Percentiles rank a stretch among this genome's conserved stretches.
Evolutionary conservation across 2,329 filamentous ascomycete species (phyloP).

Genomic region (Cytospora mali): DNA sequence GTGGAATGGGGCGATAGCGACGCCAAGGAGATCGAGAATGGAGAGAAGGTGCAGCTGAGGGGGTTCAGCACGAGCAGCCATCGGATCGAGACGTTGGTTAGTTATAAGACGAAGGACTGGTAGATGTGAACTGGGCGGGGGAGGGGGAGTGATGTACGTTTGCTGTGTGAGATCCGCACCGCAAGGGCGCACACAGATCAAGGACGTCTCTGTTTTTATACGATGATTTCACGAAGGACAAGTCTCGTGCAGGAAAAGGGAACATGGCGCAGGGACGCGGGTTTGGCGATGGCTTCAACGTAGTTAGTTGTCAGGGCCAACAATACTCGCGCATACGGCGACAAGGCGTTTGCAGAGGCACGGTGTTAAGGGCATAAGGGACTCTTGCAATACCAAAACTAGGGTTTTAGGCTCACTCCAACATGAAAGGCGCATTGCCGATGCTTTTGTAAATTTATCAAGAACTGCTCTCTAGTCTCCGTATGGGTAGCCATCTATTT

Average conservation of each 20-base stretch:
- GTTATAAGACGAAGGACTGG: slow-evolving; percentile 57
- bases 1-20: slow-evolving; percentile 99
- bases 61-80: slow-evolving; percentile 97
- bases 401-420: slow-evolving; percentile 2
- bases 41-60: slow-evolving; percentile 91
- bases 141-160: background rate
- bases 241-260: background rate
- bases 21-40: slow-evolving; percentile 92
- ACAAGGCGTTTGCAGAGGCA: slow-evolving; percentile 11
- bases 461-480: background rate
- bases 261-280: background rate
- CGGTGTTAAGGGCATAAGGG: background rate
- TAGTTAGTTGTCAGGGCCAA: background rate
- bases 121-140: slow-evolving; percentile 54
- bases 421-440: background rate
- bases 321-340: slow-evolving; percentile 1
- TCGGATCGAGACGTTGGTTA: slow-evolving; percentile 91
- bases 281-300: background rate
- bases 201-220: background rate
- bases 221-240: background rate
- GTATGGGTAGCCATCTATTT: slow-evolving; percentile 3
- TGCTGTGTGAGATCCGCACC: background rate
- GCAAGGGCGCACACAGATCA: background rate
- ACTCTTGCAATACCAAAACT: slow-evolving; percentile 20
- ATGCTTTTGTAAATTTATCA: background rate